Evolutionary conservation across 306 rosid genomes (phyloP).

Genomic region (Quercus wislizeni): DNA sequence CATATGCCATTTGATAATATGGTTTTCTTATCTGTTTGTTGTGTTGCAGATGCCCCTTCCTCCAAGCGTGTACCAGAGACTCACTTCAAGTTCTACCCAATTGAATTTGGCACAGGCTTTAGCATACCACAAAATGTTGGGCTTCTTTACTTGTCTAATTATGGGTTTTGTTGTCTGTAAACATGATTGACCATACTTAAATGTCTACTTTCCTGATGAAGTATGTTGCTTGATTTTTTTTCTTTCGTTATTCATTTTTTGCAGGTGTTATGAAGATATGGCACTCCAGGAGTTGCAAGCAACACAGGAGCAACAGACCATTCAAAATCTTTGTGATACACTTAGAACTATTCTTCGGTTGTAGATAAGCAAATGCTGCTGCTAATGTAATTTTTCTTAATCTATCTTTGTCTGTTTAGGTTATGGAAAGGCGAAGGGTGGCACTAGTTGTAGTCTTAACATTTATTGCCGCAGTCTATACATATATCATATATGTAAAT

Average conservation of each 20-base stretch:
- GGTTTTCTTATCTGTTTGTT: slow-evolving; percentile 25
- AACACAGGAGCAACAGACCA: slow-evolving; percentile 85
- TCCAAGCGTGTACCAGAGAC: slow-evolving; percentile 83
- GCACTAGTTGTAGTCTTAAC: too few species aligned
- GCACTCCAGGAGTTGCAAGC: slow-evolving; percentile 94
- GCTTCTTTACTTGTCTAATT: neutral
- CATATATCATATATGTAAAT: too few species aligned
- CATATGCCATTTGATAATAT: neutral
- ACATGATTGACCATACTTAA: neutral
- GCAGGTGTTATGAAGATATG: slow-evolving; percentile 98
- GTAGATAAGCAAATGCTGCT: slow-evolving; percentile 39
- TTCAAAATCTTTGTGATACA: slow-evolving; percentile 89
- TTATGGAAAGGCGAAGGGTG: too few species aligned
- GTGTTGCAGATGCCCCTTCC: slow-evolving; percentile 93
- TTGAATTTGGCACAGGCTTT: slow-evolving; percentile 93
- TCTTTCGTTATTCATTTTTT: slow-evolving; percentile 7
- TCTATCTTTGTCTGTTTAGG: too few species aligned
- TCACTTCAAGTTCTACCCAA: slow-evolving; percentile 81
- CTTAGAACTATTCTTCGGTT: slow-evolving; percentile 85
- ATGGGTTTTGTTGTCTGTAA: neutral
- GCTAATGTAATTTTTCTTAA: too few species aligned
- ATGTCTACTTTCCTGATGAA: neutral
- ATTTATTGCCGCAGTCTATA: too few species aligned
- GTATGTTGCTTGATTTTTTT: slow-evolving; percentile 8
- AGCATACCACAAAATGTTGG: slow-evolving; percentile 92